These are phyloP conservation scores for Metarhizium album DNA, from an alignment of 2,329 filamentous ascomycete species.

Conservation along the genomic window DNA sequence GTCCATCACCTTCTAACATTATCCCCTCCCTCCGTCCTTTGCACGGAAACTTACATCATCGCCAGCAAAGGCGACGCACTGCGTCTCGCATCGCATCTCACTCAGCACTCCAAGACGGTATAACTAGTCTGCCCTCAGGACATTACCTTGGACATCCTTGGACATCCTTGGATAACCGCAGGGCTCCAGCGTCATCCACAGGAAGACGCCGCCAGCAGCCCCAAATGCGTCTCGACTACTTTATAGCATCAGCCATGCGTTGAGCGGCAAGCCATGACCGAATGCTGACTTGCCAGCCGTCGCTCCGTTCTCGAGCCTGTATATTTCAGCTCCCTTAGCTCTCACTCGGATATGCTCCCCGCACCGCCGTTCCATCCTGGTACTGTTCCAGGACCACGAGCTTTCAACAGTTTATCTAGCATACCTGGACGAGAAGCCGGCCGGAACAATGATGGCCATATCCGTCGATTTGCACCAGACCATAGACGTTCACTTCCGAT, in stretches of 20 bases:
- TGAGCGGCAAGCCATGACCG: slow-evolving; percentile 34
- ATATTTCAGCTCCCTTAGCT: background rate
- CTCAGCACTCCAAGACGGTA: no score
- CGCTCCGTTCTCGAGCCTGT: slow-evolving; percentile 9
- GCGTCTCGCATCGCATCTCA: background rate
- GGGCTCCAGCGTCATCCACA: slow-evolving; percentile 2
- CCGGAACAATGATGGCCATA: slow-evolving; percentile 5
- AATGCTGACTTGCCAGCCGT: slow-evolving; percentile 15
- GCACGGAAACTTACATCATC: background rate
- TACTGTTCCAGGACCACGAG: slow-evolving; percentile 34
- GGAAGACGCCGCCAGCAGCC: slow-evolving; percentile 16
- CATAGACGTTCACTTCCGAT: slow-evolving; percentile 22
- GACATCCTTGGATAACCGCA: background rate
- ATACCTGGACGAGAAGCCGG: background rate
- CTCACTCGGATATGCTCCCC: slow-evolving; percentile 32
- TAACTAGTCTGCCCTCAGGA: background rate
- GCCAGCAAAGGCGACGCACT: background rate
- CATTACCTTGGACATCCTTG: background rate
- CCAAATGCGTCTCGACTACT: slow-evolving; percentile 29
- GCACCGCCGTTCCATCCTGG: slow-evolving; percentile 40
- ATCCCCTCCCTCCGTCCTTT: background rate
- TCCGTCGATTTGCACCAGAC: slow-evolving; percentile 11
- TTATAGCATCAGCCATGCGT: slow-evolving; percentile 27
- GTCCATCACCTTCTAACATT: background rate
- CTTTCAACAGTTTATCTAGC: slow-evolving; percentile 20